Evolutionary conservation across 2,329 filamentous ascomycete species (phyloP), one percentile per base, ranked within the genome.

Genomic region (Harringtonia lauricola): DNA sequence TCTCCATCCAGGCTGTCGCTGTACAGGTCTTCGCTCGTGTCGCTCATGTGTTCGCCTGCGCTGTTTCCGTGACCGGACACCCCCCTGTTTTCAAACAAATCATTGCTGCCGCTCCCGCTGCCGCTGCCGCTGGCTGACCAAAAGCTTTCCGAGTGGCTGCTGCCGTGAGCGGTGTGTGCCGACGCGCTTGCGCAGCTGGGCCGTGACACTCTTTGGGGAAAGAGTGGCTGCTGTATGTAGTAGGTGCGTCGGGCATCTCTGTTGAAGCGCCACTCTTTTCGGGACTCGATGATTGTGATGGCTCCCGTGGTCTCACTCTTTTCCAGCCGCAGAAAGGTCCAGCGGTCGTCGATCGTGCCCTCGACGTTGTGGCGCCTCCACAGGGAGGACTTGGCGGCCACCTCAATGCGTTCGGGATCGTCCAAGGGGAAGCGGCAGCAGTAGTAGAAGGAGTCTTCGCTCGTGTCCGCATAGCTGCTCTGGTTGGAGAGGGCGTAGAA

Each of bases 401-500:
- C 57, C 49, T 71, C 62, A n/a, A 67, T 50, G 8, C 54, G 57
- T 2, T 56, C 57, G 9, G 57, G 53, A 24, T 61, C 59, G 28
- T 65, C 53, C 12, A 86, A 63, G 1, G 72, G 73, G 46, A 86
- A 76, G 10, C 80, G 74, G 36, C 78, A 65, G 55, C 76, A 83
- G 45, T 78, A 71, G 54, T 87, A 89, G 55, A 76, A 83, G 0
- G 79, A 84, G 1, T 76, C 83, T 45, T 82, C 74, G 5, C 75
- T 66, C 45, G 82, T 76, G 46, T 82, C 74, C 0, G 74, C 67
- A 42, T 76, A 74, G 3, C 71, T 70, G 2, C 72, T 72, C 50
- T 79, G 72, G 49, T 78, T 88, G 0, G 83, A 83, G 7, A 88
- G 61, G 0, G 73, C 80, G 51, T 88, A 88, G 34, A 89, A 77